These are phyloP conservation scores for Apiotrichum brassicae DNA, from an alignment of 1,284 basidiomycete genomes.

Conservation along the genomic window DNA sequence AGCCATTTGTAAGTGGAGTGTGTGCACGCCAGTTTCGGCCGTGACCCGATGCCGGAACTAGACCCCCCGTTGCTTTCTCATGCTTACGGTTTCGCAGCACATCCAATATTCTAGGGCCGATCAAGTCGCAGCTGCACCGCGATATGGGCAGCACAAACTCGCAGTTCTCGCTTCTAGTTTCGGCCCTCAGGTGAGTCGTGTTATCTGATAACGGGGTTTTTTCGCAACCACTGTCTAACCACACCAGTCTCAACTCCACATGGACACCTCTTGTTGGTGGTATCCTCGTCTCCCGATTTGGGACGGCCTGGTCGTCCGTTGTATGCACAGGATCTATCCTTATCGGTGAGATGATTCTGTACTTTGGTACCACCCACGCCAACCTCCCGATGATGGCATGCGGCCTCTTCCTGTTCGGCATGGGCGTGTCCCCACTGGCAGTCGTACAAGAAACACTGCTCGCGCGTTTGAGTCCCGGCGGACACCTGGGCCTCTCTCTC, in stretches of 20 bases:
- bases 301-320: slow-evolving; percentile 52
- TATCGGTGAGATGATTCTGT: slow-evolving; percentile 50
- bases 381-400: slow-evolving; percentile 24
- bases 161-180: slow-evolving; percentile 67
- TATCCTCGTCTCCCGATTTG: slow-evolving; percentile 58
- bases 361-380: slow-evolving; percentile 16
- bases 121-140: slow-evolving; percentile 63
- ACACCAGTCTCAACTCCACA: slow-evolving; percentile 63
- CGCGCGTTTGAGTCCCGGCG: slow-evolving; percentile 62
- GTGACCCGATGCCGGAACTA: too few relatives aligned
- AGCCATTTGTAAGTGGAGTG: slow-evolving; percentile 67
- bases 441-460: slow-evolving; percentile 51
- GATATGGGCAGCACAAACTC: slow-evolving; percentile 70
- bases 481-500: slow-evolving; percentile 69
- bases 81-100: not conserved
- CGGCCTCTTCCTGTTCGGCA: slow-evolving; percentile 60
- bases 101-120: slow-evolving; percentile 43
- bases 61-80: too few relatives aligned
- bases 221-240: not conserved
- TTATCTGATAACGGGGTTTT: not conserved
- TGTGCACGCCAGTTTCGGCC: too few relatives aligned
- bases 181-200: slow-evolving; percentile 52
- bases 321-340: slow-evolving; percentile 65
- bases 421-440: slow-evolving; percentile 67
- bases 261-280: slow-evolving; percentile 73